These are phyloP conservation scores for Penicillium sp. DNA, from an alignment of 2,329 filamentous ascomycete genomes.

Conservation along the genomic window DNA sequence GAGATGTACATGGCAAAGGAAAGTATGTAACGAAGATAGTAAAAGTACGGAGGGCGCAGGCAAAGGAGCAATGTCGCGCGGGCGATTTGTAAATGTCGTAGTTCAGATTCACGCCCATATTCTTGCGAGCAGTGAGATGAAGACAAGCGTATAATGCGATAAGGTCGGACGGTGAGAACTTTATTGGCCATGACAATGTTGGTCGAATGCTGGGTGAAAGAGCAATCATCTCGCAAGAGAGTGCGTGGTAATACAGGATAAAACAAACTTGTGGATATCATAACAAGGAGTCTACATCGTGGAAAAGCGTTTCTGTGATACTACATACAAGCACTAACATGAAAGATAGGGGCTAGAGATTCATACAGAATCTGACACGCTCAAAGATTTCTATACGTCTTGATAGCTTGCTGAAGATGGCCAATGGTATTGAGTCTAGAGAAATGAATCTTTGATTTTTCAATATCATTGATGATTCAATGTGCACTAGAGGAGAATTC, in stretches of 20 bases:
- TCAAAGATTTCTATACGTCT: too few species aligned
- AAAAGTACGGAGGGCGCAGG: not conserved
- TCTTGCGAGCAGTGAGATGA: not conserved
- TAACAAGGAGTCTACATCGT: not conserved
- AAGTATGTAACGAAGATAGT: too few species aligned
- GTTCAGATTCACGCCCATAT: not conserved
- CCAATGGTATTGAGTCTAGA: not conserved
- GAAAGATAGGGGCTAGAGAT: not conserved
- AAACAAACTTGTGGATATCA: not conserved
- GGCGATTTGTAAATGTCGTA: not conserved
- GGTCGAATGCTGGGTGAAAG: not conserved
- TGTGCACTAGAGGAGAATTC: not conserved
- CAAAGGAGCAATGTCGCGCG: not conserved
- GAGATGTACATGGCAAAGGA: too few species aligned
- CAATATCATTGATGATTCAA: not conserved
- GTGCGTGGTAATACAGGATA: too few species aligned
- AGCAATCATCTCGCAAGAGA: not conserved
- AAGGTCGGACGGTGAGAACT: not conserved
- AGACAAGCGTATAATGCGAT: not conserved
- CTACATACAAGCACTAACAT: not conserved
- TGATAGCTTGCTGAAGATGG: not conserved
- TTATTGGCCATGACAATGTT: not conserved
- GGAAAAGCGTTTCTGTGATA: not conserved
- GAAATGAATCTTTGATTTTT: not conserved
- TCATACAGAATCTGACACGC: too few species aligned